Conservation (phyloP, 176 grass and related monocot genomes). For the Rhynchospora tenuis region DNA sequence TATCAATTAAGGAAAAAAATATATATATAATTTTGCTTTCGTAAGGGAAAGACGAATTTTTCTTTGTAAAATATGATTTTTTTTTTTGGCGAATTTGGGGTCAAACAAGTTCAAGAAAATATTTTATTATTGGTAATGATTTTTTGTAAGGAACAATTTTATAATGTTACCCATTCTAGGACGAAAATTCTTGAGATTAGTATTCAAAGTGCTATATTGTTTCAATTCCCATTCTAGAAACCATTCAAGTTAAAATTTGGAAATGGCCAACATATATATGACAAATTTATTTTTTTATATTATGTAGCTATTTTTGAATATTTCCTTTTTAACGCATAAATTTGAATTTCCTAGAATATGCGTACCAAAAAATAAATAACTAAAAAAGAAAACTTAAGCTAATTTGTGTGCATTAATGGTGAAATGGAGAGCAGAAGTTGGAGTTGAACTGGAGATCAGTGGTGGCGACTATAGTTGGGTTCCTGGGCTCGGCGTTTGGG, state of each 20-base stretch:
- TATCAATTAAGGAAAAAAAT: not conserved
- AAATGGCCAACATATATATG: not conserved
- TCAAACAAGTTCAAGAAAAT: not conserved
- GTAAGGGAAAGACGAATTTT: not conserved
- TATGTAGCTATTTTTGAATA: too few relatives aligned
- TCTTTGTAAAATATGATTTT: not conserved
- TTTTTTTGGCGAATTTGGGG: not conserved
- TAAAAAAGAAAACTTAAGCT: not conserved
- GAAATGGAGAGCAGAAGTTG: constrained; percentile 51
- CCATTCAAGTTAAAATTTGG: not conserved
- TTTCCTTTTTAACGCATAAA: not conserved
- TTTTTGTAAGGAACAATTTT: not conserved
- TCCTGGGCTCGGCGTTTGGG: constrained; percentile 89
- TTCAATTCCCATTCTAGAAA: not conserved
- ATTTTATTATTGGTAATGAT: not conserved
- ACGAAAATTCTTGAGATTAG: not conserved
- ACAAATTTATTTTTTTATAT: not conserved
- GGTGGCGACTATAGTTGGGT: constrained; percentile 67
- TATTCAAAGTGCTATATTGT: not conserved
- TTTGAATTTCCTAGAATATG: not conserved
- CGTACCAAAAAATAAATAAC: not conserved
- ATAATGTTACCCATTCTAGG: not conserved
- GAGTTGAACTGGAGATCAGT: constrained; percentile 64
- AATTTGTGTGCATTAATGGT: not conserved
- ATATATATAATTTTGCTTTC: not conserved